Percentiles rank a stretch among this genome's conserved stretches.
phyloP scores from a whole-genome alignment of 768 basidiomycete species.

The Cantharellus anzutake region DNA sequence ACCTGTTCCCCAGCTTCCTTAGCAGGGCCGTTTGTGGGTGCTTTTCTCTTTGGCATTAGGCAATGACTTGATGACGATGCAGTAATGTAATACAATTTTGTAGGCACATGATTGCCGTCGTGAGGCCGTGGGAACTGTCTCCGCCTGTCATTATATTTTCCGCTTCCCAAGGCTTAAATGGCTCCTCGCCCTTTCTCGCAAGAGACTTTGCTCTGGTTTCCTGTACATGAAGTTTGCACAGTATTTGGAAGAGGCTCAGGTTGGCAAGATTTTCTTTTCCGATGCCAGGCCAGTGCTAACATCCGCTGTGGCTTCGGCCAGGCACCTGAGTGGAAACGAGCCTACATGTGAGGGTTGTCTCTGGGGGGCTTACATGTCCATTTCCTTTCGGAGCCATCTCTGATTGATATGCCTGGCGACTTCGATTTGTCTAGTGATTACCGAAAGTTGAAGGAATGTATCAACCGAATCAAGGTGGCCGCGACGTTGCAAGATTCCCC shows the following conservation, averaged over 20 bases:
- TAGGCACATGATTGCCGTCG: too few species aligned
- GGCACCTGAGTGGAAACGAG: constrained; percentile 60
- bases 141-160: too few species aligned
- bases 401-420: neutral
- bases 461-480: constrained; percentile 26
- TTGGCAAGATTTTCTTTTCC: constrained; percentile 10
- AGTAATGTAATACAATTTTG: too few species aligned
- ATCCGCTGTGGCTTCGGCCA: constrained; percentile 13
- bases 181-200: too few species aligned
- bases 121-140: too few species aligned
- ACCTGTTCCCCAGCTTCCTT: too few species aligned
- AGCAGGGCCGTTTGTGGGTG: too few species aligned
- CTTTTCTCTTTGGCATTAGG: too few species aligned
- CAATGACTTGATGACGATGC: too few species aligned
- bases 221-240: constrained; percentile 18
- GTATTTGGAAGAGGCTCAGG: constrained; percentile 53
- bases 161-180: too few species aligned
- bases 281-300: neutral
- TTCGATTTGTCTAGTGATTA: constrained; percentile 36
- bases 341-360: constrained; percentile 32
- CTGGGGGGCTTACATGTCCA: neutral
- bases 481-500: neutral
- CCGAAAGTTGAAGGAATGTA: constrained; percentile 45
- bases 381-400: neutral
- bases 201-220: too few species aligned